A percentile compares a stretch with the other conserved stretches of the same genome.
Evolutionary conservation across 2,329 filamentous ascomycete genomes (phyloP).

Genomic region (Eutypella sp.): DNA sequence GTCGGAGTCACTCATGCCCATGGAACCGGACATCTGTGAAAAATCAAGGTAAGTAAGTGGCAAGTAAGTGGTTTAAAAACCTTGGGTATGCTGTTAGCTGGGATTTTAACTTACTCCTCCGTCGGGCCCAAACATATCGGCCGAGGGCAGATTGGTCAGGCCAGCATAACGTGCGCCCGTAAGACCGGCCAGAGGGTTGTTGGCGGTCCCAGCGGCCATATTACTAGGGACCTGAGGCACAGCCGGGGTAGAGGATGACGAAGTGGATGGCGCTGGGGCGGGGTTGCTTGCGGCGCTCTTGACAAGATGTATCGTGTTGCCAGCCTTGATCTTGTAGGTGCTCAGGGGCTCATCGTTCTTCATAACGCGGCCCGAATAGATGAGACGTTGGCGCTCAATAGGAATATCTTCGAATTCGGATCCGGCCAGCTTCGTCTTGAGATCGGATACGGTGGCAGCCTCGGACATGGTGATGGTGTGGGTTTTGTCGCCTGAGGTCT

Average conservation of each 20-base stretch:
- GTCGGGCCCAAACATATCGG: conserved; percentile 87
- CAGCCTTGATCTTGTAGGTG: conserved; percentile 90
- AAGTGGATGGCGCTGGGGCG: conserved; percentile 35
- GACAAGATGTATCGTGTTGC: conserved; percentile 93
- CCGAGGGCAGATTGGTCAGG: conserved; percentile 80
- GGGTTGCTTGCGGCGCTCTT: conserved; percentile 91
- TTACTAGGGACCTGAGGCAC: conserved; percentile 65
- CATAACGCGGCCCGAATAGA: conserved; percentile 94
- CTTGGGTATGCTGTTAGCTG: background rate
- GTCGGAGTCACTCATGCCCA: conserved; percentile 64
- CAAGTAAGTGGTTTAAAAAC: no score
- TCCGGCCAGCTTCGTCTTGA: conserved; percentile 83
- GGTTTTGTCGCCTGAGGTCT: conserved; percentile 87
- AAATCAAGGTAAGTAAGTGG: conserved; percentile 7
- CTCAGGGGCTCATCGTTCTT: conserved; percentile 87
- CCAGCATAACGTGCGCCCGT: conserved; percentile 93
- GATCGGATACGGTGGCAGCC: conserved; percentile 71
- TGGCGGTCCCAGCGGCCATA: conserved; percentile 76
- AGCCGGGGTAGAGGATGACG: conserved; percentile 37
- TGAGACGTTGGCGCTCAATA: conserved; percentile 83
- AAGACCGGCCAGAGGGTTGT: conserved; percentile 83
- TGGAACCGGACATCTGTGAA: conserved; percentile 78
- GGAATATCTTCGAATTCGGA: conserved; percentile 83
- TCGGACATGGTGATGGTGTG: conserved; percentile 77
- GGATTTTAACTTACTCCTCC: conserved; percentile 67